Evolutionary conservation across 2,329 filamentous ascomycete species (phyloP).

Genomic region (Blastomyces percursus): DNA sequence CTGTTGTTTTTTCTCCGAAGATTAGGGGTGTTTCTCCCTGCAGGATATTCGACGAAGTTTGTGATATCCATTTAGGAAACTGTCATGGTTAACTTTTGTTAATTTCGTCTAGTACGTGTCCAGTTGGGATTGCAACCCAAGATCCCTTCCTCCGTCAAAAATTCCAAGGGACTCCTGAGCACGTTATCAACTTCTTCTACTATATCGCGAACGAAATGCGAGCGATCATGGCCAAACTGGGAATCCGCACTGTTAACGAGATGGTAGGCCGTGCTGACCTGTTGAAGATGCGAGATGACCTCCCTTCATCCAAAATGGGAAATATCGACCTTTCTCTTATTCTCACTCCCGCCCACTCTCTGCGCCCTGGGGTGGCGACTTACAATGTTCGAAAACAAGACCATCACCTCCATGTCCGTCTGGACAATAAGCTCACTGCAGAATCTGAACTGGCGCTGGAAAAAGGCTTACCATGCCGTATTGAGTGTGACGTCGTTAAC

Average conservation of each 20-base stretch:
- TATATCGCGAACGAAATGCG: slow-evolving; percentile 93
- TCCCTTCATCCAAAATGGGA: slow-evolving; percentile 76
- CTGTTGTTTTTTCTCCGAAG: neutral
- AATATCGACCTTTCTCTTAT: slow-evolving; percentile 91
- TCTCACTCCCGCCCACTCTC: slow-evolving; percentile 87
- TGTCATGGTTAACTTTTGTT: slow-evolving; percentile 18
- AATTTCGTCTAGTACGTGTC: slow-evolving; percentile 56
- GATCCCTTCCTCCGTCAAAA: slow-evolving; percentile 91
- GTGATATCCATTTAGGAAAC: too few species aligned
- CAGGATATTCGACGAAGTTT: too few species aligned
- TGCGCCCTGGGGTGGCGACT: slow-evolving; percentile 84
- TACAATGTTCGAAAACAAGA: slow-evolving; percentile 98
- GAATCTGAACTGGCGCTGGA: slow-evolving; percentile 91
- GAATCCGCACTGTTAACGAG: slow-evolving; percentile 90
- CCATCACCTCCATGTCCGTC: slow-evolving; percentile 78
- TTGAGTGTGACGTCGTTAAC: slow-evolving; percentile 94
- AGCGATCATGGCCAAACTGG: slow-evolving; percentile 92
- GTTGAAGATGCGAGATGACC: slow-evolving; percentile 75
- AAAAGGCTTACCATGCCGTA: slow-evolving; percentile 82
- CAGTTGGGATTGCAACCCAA: slow-evolving; percentile 90
- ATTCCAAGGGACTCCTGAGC: slow-evolving; percentile 84
- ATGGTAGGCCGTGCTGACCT: slow-evolving; percentile 92
- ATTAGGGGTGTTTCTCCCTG: too few species aligned
- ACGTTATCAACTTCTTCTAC: slow-evolving; percentile 99
- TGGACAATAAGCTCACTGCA: slow-evolving; percentile 95